phyloP scores from a whole-genome alignment of 306 rosid genomes.

The Quillaja saponaria region DNA sequence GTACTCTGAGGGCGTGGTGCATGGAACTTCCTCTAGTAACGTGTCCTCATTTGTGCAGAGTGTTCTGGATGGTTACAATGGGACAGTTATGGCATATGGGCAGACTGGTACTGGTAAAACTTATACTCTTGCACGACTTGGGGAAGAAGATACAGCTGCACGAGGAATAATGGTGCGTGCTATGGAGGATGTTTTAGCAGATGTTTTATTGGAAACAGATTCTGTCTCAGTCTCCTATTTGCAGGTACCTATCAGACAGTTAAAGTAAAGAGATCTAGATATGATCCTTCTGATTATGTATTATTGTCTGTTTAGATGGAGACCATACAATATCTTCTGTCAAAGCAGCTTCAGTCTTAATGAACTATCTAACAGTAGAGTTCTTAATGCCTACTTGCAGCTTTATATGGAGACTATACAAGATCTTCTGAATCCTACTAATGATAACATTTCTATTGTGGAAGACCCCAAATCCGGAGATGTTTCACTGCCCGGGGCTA shows the following conservation, averaged over 20 bases:
- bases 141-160: constrained; percentile 97
- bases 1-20: constrained; percentile 4
- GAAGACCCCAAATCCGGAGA: constrained; percentile 98
- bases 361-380: constrained; percentile 21
- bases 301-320: constrained; percentile 11
- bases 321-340: constrained; percentile 8
- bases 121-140: constrained; percentile 92
- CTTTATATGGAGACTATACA: constrained; percentile 98
- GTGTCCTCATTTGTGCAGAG: constrained; percentile 57
- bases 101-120: constrained; percentile 99
- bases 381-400: constrained; percentile 47
- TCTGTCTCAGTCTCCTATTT: constrained; percentile 82
- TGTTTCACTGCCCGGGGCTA: constrained; percentile 96
- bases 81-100: constrained; percentile 98
- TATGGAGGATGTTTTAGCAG: constrained; percentile 91
- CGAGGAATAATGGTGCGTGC: constrained; percentile 99
- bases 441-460: constrained; percentile 82
- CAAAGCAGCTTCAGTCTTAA: constrained; percentile 22
- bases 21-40: constrained; percentile 34
- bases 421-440: constrained; percentile 90
- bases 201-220: constrained; percentile 72
- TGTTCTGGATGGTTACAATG: constrained; percentile 93
- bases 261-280: neutral
- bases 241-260: constrained; percentile 62
- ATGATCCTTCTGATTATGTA: constrained; percentile 13